Conservation (phyloP, 192 early-diverging fungal genomes). For the Powellomyces hirtus region DNA sequence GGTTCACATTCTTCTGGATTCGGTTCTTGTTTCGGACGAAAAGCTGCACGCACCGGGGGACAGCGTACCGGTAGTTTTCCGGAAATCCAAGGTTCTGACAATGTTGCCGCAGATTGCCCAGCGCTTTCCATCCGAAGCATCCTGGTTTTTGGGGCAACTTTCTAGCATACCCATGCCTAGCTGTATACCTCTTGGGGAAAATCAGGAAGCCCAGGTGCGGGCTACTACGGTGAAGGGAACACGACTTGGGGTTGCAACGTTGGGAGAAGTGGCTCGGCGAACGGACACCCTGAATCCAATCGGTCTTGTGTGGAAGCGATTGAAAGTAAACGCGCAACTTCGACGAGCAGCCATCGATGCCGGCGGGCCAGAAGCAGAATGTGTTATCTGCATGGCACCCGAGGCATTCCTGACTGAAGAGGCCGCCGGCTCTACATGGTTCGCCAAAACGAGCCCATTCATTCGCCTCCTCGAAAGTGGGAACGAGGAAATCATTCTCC, state of each 20-base stretch:
- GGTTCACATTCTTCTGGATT: conserved; percentile 37
- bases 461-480: conserved; percentile 40
- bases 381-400: conserved; percentile 40
- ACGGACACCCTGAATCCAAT: conserved; percentile 11
- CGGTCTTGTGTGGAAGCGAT: conserved; percentile 31
- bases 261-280: conserved; percentile 25
- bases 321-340: conserved; percentile 30
- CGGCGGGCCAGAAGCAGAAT: conserved; percentile 33
- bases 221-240: conserved; percentile 37
- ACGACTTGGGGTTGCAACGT: conserved; percentile 27
- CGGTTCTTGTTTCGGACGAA: conserved; percentile 36
- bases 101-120: conserved; percentile 32
- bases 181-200: conserved; percentile 32
- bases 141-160: conserved; percentile 43
- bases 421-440: conserved; percentile 13
- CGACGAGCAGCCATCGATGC: conserved; percentile 30
- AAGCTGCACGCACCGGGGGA: conserved; percentile 28
- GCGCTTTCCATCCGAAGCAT: conserved; percentile 39
- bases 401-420: conserved; percentile 33
- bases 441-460: conserved; percentile 36
- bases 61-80: conserved; percentile 31
- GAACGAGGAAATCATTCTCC: conserved; percentile 40
- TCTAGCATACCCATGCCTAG: conserved; percentile 40
- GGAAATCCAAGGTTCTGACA: conserved; percentile 32
- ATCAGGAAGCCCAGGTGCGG: conserved; percentile 34